Percentiles rank a stretch among this genome's conserved stretches.
Conservation (phyloP, 768 basidiomycete genomes). For the Auriscalpium microsporum region DNA sequence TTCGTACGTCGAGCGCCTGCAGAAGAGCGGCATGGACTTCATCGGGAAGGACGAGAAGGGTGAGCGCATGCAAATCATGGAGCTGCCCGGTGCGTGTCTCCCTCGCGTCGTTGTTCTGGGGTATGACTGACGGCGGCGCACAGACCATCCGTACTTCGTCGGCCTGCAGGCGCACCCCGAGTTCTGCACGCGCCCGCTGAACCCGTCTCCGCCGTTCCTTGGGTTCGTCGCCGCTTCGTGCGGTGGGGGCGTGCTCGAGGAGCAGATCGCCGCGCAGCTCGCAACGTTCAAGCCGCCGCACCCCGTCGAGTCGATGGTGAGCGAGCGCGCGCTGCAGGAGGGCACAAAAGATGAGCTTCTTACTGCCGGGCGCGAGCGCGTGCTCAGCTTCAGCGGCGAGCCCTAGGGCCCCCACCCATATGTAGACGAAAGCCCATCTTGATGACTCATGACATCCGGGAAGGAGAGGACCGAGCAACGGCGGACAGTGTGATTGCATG, state of each 20-base stretch:
- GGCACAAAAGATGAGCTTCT: slow-evolving; percentile 17
- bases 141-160: slow-evolving; percentile 91
- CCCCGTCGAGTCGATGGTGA: slow-evolving; percentile 65
- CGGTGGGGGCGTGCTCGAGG: slow-evolving; percentile 44
- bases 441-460: too few relatives aligned
- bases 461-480: too few relatives aligned
- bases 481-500: too few relatives aligned
- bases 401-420: too few relatives aligned
- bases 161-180: slow-evolving; percentile 97
- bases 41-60: slow-evolving; percentile 91
- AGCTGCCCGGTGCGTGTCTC: slow-evolving; percentile 59
- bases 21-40: slow-evolving; percentile 65
- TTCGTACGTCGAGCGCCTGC: slow-evolving; percentile 63
- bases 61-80: slow-evolving; percentile 95
- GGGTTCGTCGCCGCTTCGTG: slow-evolving; percentile 86
- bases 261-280: slow-evolving; percentile 65
- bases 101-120: neutral
- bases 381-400: slow-evolving; percentile 4
- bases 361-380: slow-evolving; percentile 8
- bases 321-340: slow-evolving; percentile 47
- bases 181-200: slow-evolving; percentile 95
- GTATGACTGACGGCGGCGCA: neutral
- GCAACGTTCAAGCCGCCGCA: slow-evolving; percentile 63
- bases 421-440: too few relatives aligned
- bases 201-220: slow-evolving; percentile 95